Evolutionary conservation across 2,329 filamentous ascomycete genomes (phyloP), one percentile per base, ranked within the genome.

Genomic region (Fusarium domesticum): DNA sequence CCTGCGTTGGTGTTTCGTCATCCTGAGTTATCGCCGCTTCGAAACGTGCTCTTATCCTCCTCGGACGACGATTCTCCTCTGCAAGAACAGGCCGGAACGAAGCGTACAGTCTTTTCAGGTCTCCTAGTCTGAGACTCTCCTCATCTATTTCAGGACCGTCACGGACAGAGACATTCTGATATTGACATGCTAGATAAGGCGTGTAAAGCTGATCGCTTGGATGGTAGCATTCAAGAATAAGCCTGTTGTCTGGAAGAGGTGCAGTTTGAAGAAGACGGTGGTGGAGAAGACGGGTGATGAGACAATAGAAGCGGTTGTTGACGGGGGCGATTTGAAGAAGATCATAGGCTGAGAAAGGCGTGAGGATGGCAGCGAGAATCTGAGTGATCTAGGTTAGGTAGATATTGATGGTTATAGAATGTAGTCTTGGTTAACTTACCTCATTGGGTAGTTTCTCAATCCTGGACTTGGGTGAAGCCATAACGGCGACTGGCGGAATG

Each of bases 221-320:
- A 51, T 86, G 87, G 60, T 86, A 91, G 63, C 85, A 89, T 68
- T 92, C 87, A 33, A 95, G 78, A 30, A 91, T 80, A 31, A 93
- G 68, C 42, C 83, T 78, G 59, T 88, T 57, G 2, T 57, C 53
- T 5, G 64, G 59, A 7, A 62, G 47, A 6, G 55, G 48, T 3
- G 59, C 54, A 14, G 54, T 41, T 16, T 58, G 49, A 3, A 83
- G 67, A 2, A 89, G 72, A 25, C 86, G 82, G 37, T 77, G 74
- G 51, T 86, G 79, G 6, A 89, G 67, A 35, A 88, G 76, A 18
- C 80, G 78, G 5, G 83, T 67, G 44, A 85, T 74, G 32, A 87
- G 61, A 32, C 73, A 77, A 62, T 85, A 76, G 57, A 89, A 79
- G 31, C 79, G 82, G 20, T 74, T 80, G 42, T 77, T 86, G 42